phyloP scores from a whole-genome alignment of 352 stramenopile species.

The Aphanomyces astaci region DNA sequence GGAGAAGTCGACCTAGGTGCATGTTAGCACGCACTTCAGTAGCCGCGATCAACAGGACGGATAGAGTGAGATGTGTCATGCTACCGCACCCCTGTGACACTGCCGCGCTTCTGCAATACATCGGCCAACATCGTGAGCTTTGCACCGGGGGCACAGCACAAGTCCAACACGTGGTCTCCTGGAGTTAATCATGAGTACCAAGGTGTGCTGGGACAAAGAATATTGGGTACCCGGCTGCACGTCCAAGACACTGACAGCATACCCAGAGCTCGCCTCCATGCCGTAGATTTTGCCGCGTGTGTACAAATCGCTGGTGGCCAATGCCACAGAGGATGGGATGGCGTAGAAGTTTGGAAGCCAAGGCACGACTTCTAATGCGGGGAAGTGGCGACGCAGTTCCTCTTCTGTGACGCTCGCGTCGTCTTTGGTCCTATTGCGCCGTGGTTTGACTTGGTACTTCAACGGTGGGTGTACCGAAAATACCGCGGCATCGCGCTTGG shows the following conservation, averaged over 20 bases:
- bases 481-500: constrained; percentile 38
- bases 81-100: constrained; percentile 46
- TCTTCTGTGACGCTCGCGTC: constrained; percentile 14
- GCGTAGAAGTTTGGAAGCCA: constrained; percentile 66
- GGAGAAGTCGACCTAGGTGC: constrained; percentile 82
- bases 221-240: constrained; percentile 36
- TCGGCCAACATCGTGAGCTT: constrained; percentile 91
- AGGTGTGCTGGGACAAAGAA: background rate
- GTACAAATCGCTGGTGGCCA: constrained; percentile 45
- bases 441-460: background rate
- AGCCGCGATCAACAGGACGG: constrained; percentile 27
- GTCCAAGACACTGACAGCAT: constrained; percentile 51
- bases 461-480: constrained; percentile 36
- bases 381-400: constrained; percentile 17
- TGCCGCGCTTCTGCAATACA: constrained; percentile 43
- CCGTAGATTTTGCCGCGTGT: constrained; percentile 54
- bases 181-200: background rate
- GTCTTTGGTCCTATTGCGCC: background rate
- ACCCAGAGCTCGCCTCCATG: constrained; percentile 77
- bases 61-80: constrained; percentile 3
- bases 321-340: constrained; percentile 37
- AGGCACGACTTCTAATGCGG: constrained; percentile 22
- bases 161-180: constrained; percentile 85
- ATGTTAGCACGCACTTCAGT: too few relatives aligned
- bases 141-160: constrained; percentile 90